Percentiles rank a stretch among this genome's conserved stretches.
Conservation (phyloP, 2,329 filamentous ascomycete genomes). For the Epichloe amarillans region DNA sequence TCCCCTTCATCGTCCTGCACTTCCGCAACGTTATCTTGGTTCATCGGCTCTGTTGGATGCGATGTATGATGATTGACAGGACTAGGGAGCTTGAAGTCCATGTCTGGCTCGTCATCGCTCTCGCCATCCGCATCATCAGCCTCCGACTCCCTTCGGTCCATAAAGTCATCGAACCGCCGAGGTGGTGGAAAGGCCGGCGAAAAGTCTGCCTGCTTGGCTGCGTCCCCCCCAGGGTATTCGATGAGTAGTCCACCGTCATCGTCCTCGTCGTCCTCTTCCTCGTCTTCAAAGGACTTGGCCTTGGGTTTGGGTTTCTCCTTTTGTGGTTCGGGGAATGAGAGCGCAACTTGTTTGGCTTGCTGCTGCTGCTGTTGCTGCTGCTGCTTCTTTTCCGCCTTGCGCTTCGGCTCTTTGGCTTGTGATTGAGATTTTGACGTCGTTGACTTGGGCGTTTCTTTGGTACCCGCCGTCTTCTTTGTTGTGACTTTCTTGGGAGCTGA, state of each 20-base stretch:
- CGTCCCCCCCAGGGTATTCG: conserved; percentile 42
- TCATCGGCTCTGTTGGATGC: conserved; percentile 14
- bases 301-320: conserved; percentile 19
- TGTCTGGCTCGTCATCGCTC: conserved; percentile 33
- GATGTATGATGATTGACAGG: conserved; percentile 31
- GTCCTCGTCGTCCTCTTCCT: conserved; percentile 40
- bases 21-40: conserved; percentile 13
- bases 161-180: conserved; percentile 41
- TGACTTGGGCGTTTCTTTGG: conserved; percentile 12
- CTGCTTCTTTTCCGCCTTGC: conserved; percentile 22
- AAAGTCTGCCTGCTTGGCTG: conserved; percentile 27
- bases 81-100: conserved; percentile 39
- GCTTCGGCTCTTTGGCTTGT: conserved; percentile 11
- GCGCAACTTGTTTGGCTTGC: conserved; percentile 22
- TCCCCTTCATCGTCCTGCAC: conserved; percentile 18
- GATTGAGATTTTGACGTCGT: conserved; percentile 1
- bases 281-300: conserved; percentile 22
- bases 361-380: conserved; percentile 15
- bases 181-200: conserved; percentile 34
- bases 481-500: conserved; percentile 12
- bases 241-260: conserved; percentile 44
- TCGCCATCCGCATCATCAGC: conserved; percentile 32
- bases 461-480: conserved; percentile 13
- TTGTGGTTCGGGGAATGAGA: conserved; percentile 19
- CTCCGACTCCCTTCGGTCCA: conserved; percentile 31